Percentiles rank a stretch among this genome's conserved stretches.
phyloP scores from a whole-genome alignment of 2,329 filamentous ascomycete species.

The Orbilia javanica region DNA sequence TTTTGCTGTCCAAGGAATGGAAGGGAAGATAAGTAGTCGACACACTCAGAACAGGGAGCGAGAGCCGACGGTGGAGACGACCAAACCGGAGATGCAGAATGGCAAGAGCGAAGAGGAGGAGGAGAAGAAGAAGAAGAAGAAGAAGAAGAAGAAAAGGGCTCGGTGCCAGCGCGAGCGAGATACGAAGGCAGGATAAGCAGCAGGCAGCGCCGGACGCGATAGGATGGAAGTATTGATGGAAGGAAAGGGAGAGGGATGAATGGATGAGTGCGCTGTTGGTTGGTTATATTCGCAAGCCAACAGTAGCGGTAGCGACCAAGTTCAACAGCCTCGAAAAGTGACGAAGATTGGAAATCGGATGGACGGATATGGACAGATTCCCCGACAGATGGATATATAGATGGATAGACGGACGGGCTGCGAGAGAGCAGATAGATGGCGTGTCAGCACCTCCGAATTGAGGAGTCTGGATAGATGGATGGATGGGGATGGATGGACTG shows the following conservation, averaged over 20 bases:
- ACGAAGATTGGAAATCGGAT: constrained; percentile 4
- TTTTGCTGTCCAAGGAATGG: constrained; percentile 57
- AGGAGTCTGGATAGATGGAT: not conserved
- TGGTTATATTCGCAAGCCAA: constrained; percentile 24
- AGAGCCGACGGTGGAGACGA: constrained; percentile 41
- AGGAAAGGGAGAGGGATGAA: not conserved
- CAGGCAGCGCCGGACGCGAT: constrained; percentile 41
- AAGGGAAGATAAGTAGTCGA: constrained; percentile 45
- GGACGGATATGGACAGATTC: constrained; percentile 10
- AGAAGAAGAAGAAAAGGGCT: constrained; percentile 30
- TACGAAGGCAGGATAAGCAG: constrained; percentile 33
- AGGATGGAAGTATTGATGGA: constrained; percentile 5
- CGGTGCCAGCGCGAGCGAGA: constrained; percentile 57
- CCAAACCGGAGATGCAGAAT: constrained; percentile 17
- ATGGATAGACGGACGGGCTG: no score
- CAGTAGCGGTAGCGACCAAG: constrained; percentile 35
- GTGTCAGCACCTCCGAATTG: constrained; percentile 1
- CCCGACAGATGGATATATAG: not conserved
- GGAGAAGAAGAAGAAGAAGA: constrained; percentile 2
- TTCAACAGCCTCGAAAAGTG: constrained; percentile 1
- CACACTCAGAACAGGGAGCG: constrained; percentile 34
- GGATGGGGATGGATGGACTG: not conserved
- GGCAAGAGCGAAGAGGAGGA: constrained; percentile 3
- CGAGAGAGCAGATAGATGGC: not conserved
- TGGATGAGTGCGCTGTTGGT: constrained; percentile 27